Conservation (phyloP, 768 basidiomycete genomes). For the Cystobasidium tubakii region DNA sequence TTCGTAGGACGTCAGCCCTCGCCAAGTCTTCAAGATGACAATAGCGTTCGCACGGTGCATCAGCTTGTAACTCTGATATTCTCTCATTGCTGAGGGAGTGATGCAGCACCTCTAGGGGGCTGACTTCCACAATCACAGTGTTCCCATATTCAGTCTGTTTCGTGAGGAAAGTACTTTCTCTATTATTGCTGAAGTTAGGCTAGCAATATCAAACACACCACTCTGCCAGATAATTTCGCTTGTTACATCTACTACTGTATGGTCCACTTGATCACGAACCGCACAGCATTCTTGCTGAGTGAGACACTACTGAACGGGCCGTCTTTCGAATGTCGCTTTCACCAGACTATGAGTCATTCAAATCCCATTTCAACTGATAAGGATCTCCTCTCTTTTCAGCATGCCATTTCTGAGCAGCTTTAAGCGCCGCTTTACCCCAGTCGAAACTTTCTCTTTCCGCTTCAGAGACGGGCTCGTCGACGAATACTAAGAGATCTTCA, state of each 20-base stretch:
- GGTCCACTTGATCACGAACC: too few relatives aligned
- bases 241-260: not conserved
- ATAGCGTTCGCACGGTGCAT: too few relatives aligned
- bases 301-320: too few relatives aligned
- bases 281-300: too few relatives aligned
- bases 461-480: not conserved
- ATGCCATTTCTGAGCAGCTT: conserved; percentile 35
- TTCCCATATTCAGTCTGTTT: too few relatives aligned
- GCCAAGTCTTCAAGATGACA: too few relatives aligned
- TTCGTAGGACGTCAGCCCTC: not conserved
- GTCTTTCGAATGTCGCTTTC: too few relatives aligned
- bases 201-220: not conserved
- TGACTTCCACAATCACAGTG: too few relatives aligned
- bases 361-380: conserved; percentile 23
- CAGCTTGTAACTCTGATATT: too few relatives aligned
- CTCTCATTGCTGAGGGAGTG: too few relatives aligned
- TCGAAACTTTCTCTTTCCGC: conserved; percentile 4
- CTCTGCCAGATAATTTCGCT: not conserved
- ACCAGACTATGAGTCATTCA: conserved; percentile 9
- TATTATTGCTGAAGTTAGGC: not conserved
- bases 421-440: conserved; percentile 25
- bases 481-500: conserved; percentile 24
- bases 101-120: too few relatives aligned
- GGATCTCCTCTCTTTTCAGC: conserved; percentile 4
- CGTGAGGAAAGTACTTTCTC: too few relatives aligned